Evolutionary conservation across 208 protist species (phyloP).

Genomic region (Zelonia costaricensis): DNA sequence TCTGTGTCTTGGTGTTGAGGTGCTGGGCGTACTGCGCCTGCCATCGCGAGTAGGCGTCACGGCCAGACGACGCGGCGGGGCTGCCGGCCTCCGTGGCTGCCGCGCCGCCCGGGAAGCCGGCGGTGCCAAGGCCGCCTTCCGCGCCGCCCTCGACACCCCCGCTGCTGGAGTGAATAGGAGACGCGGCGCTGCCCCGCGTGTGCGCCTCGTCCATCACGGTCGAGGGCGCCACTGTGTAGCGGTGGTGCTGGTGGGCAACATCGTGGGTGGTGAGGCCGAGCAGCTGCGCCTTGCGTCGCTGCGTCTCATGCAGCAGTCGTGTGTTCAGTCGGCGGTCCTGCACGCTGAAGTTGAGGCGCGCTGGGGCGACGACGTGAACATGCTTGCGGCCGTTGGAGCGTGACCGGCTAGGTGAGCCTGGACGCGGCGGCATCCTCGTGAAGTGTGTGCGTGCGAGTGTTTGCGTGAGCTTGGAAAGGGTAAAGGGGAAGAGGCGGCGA

Average conservation of each 20-base stretch:
- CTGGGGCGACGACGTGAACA: background rate
- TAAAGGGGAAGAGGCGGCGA: background rate
- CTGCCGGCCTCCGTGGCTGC: no score
- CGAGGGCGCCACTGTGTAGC: constrained; percentile 21
- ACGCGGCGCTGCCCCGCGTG: background rate
- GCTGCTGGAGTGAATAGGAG: background rate
- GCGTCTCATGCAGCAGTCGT: constrained; percentile 47
- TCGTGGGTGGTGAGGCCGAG: constrained; percentile 44
- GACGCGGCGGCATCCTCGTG: background rate
- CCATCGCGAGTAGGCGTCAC: constrained; percentile 18
- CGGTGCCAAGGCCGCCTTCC: no score
- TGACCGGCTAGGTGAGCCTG: background rate
- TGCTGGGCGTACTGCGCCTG: constrained; percentile 10
- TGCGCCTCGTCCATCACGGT: constrained; percentile 43
- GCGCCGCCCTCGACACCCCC: background rate
- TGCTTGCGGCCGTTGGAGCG: constrained; percentile 4
- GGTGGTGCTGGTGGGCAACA: constrained; percentile 51
- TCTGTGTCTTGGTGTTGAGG: background rate
- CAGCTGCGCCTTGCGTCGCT: constrained; percentile 58
- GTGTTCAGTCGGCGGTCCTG: constrained; percentile 70
- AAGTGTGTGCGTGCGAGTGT: background rate
- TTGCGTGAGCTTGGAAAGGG: background rate
- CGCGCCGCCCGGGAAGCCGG: no score
- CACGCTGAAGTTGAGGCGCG: constrained; percentile 48
- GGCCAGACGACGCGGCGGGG: background rate